Evolutionary conservation across 495 filamentous ascomycete species (phyloP), one percentile per base, ranked within the genome.

Genomic region (Penicillium fimorum): DNA sequence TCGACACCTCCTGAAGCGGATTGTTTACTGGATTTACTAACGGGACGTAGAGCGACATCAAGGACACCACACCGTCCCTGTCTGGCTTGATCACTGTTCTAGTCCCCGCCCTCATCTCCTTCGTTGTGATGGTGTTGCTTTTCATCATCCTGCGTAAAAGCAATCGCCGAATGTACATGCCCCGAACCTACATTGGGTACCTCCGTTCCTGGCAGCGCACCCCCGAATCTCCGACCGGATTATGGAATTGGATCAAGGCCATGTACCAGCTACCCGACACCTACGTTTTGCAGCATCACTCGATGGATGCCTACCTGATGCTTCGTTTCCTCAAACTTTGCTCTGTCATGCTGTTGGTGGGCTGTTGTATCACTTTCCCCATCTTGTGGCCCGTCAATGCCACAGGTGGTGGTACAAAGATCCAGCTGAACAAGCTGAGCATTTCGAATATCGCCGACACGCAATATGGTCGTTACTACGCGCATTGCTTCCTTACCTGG

Each of bases 231-330:
- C 84, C 90, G 37, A 84, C 75, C 55, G 90, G 90, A 53, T 62
- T 86, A 8, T 81, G 88, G 64, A 85, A 86, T 65, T 96, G 92
- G 91, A 67, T 96, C 61, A 74, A 72, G 5, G 71, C 82, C 29
- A 94, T 93, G 77, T 87, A 84, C 80, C 82, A 83, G 70, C 82
- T 94, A 48, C 87, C 89, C 33, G 90, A 96, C 69, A 84, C 84
- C 56, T 90, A 90, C 67, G 87, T 93, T 43, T 81, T 96, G 55
- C 88, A 92, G 64, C 90, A 95, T 69, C 88, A 94, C 72, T 90
- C 90, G 3, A 81, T 98, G 72, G 95, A 96, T 55, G 84, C 89
- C 35, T 96, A 92, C 67, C 82, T 96, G 47, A 87, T 90, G 72
- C 79, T 96, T 35, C 89, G 93, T 40, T 96, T 90, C 68, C 74